These are phyloP conservation scores for Sporothrix dimorphospora DNA, from an alignment of 2,329 filamentous ascomycete species.

Conservation along the genomic window DNA sequence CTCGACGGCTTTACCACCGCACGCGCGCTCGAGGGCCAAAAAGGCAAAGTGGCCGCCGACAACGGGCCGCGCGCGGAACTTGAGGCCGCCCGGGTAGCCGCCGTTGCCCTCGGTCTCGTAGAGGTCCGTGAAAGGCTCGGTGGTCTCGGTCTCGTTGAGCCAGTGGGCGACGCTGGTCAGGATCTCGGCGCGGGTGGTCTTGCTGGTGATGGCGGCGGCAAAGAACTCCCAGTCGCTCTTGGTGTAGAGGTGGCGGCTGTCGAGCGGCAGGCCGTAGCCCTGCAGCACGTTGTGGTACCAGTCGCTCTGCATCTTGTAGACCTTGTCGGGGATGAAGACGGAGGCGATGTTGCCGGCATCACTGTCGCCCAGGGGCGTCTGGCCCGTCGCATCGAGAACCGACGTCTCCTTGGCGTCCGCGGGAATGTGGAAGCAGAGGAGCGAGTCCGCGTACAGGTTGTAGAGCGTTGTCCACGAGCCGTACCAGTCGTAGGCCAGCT, in stretches of 20 bases:
- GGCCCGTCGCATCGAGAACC: background rate
- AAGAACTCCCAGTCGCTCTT: slow-evolving; percentile 95
- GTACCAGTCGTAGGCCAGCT: slow-evolving; percentile 75
- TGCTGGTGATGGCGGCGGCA: slow-evolving; percentile 75
- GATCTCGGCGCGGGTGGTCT: slow-evolving; percentile 69
- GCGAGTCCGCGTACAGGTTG: slow-evolving; percentile 69
- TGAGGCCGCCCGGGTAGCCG: slow-evolving; percentile 71
- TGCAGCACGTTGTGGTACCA: slow-evolving; percentile 83
- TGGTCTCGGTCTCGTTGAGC: slow-evolving; percentile 81
- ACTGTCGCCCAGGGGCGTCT: slow-evolving; percentile 28
- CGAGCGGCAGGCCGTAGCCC: slow-evolving; percentile 79
- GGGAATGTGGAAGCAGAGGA: slow-evolving; percentile 42
- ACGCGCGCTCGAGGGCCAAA: slow-evolving; percentile 78
- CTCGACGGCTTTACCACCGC: slow-evolving; percentile 67
- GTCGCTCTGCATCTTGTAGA: slow-evolving; percentile 78
- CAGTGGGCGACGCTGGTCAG: slow-evolving; percentile 74
- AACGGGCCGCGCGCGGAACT: slow-evolving; percentile 81
- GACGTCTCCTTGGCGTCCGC: background rate
- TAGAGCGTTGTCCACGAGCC: slow-evolving; percentile 79
- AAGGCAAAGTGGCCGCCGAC: slow-evolving; percentile 86
- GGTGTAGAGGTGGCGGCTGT: slow-evolving; percentile 79
- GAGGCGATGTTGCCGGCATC: slow-evolving; percentile 32
- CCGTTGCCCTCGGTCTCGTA: slow-evolving; percentile 80
- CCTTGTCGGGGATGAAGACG: slow-evolving; percentile 69
- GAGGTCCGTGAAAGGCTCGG: slow-evolving; percentile 78